Conservation (phyloP, 805 yeast genomes). For the Candida methanosorbosa region DNA sequence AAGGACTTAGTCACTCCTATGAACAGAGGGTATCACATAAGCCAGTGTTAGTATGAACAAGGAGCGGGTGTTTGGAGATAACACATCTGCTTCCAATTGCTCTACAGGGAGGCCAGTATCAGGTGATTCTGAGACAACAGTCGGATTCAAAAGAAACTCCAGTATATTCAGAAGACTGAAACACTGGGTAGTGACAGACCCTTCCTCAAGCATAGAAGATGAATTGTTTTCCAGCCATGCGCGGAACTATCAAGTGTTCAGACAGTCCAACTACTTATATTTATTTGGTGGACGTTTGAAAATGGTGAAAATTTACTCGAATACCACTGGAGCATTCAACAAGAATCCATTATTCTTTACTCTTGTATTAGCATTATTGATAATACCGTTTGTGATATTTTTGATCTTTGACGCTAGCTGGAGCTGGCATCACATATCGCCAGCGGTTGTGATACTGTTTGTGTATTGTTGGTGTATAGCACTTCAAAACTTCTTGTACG, state of each 20-base stretch:
- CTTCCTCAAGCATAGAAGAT: too few relatives aligned
- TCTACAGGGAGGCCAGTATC: too few relatives aligned
- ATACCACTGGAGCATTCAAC: too few relatives aligned
- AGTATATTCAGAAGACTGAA: too few relatives aligned
- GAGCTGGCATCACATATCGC: slow-evolving; percentile 49
- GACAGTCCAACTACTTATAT: slow-evolving; percentile 35
- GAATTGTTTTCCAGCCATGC: too few relatives aligned
- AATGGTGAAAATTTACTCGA: slow-evolving; percentile 22
- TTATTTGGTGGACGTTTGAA: slow-evolving; percentile 61
- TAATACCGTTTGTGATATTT: slow-evolving; percentile 40
- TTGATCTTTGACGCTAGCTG: slow-evolving; percentile 42
- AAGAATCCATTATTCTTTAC: slow-evolving; percentile 6
- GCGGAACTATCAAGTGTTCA: slow-evolving; percentile 36
- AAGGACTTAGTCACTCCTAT: too few relatives aligned
- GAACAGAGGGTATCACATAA: too few relatives aligned
- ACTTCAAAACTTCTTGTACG: slow-evolving; percentile 39
- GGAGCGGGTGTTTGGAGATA: too few relatives aligned
- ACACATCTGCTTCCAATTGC: too few relatives aligned
- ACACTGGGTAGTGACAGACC: not conserved
- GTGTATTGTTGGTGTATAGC: slow-evolving; percentile 49
- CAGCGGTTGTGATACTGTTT: slow-evolving; percentile 47
- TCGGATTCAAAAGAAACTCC: too few relatives aligned
- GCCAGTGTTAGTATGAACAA: too few relatives aligned
- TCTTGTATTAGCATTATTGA: slow-evolving; percentile 2
- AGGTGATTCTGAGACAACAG: too few relatives aligned